A percentile compares a stretch with the other conserved stretches of the same genome.
Conservation (phyloP, 345 rosid species). For the Pugionium dolabratum region DNA sequence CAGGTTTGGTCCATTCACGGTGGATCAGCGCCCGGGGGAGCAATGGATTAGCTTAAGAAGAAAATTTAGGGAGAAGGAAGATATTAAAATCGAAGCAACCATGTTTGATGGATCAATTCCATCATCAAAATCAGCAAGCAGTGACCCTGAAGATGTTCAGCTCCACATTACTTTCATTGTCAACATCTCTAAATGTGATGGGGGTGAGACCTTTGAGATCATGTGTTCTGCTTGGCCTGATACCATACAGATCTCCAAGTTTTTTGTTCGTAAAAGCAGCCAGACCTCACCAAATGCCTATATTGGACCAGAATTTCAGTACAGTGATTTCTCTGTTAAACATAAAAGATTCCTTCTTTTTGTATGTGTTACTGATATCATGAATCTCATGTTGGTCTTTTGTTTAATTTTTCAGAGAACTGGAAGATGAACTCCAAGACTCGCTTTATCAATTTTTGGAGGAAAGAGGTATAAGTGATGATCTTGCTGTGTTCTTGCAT, state of each 20-base stretch:
- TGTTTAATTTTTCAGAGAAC: constrained; percentile 53
- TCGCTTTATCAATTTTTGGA: constrained; percentile 68
- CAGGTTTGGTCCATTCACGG: constrained; percentile 52
- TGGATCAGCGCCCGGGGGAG: constrained; percentile 75
- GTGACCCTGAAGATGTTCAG: constrained; percentile 42
- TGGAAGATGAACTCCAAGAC: constrained; percentile 79
- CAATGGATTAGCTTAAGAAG: constrained; percentile 77
- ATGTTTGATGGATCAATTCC: constrained; percentile 78
- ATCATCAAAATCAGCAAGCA: constrained; percentile 40
- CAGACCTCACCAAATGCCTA: constrained; percentile 46
- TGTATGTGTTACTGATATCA: neutral
- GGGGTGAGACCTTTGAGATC: constrained; percentile 59
- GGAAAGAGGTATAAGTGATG: constrained; percentile 67
- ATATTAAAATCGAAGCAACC: constrained; percentile 78
- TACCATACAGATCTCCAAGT: constrained; percentile 56
- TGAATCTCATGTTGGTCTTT: constrained; percentile 10
- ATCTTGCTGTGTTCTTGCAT: constrained; percentile 80
- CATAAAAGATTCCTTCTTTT: neutral
- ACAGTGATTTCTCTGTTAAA: constrained; percentile 29
- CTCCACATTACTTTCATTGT: constrained; percentile 73
- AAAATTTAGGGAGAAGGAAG: constrained; percentile 62
- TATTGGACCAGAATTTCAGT: constrained; percentile 78
- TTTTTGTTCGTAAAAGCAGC: constrained; percentile 48
- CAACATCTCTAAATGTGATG: constrained; percentile 57
- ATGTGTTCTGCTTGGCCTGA: constrained; percentile 88